Evolutionary conservation across 352 stramenopile species (phyloP), one percentile per base, ranked within the genome.

Genomic region (Globisporangium nodosum): DNA sequence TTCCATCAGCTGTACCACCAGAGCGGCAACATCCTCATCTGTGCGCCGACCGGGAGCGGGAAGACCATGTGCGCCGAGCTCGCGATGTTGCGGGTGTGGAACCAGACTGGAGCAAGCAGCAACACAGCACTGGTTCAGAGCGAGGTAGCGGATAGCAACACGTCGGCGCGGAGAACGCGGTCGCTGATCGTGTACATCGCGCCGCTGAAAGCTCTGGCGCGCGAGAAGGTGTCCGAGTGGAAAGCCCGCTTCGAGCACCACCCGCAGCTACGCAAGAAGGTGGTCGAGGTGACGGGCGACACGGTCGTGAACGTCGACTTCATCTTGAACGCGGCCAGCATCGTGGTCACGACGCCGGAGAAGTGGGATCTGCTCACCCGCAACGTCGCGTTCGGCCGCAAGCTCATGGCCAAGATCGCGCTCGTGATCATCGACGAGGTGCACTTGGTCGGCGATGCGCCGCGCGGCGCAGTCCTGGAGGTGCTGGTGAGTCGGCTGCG

Each of bases 1-100:
- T 99, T 99, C 71, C 90, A 98, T 61, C 74, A 97, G 46, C 73
- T 99, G 0, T 99, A 99, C 68, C 94, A 99, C 59, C 96, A 96
- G 13, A 87, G 98, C 60, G 85, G 83, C 27, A 98, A 97, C 43
- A 81, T 99, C 3, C 73, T 99, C 27, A 70, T 99, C 4, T 98
- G 97, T 18, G 97, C 97, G 11, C 97, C 98, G 0, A 99, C 96
- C 9, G 97, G 96, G 6, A 96, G 85, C 53, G 97, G 96, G 1
- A 99, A 99, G 71, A 99, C 97, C 1, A 81, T 98, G 31, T 90
- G 98, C 40, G 96, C 96, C 0, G 97, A 99, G 70, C 61, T 99
- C 54, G 96, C 96, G 20, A 98, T 99, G 79, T 81, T 98, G 30
- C 86, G 97, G 13, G 88, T 99, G 69, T 92, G 96, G 73, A 95